These are phyloP conservation scores for Akanthomyces dipterigenus DNA, from an alignment of 2,329 filamentous ascomycete genomes.

Conservation along the genomic window DNA sequence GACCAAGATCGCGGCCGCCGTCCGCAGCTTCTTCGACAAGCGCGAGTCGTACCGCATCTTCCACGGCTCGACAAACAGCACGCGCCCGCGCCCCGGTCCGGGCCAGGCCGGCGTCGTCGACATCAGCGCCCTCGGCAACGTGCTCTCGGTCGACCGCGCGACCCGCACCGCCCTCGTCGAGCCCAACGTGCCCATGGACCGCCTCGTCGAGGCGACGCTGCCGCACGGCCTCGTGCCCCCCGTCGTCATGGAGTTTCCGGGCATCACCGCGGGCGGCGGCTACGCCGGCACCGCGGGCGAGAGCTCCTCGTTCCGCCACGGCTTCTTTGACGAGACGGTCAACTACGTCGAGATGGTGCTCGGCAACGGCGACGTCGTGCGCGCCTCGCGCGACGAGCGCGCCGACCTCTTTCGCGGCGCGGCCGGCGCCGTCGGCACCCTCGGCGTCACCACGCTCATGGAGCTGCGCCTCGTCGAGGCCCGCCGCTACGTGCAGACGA, in stretches of 20 bases:
- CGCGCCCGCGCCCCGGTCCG: constrained; percentile 41
- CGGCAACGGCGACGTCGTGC: constrained; percentile 57
- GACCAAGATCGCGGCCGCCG: constrained; percentile 38
- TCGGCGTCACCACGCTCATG: constrained; percentile 61
- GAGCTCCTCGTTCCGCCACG: constrained; percentile 62
- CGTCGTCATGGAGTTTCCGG: constrained; percentile 71
- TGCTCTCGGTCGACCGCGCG: constrained; percentile 54
- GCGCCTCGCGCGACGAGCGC: constrained; percentile 35
- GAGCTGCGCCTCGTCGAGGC: constrained; percentile 58
- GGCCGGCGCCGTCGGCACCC: constrained; percentile 59
- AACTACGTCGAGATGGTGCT: constrained; percentile 62
- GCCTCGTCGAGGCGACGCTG: constrained; percentile 58
- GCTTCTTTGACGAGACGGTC: constrained; percentile 63
- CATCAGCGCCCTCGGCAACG: constrained; percentile 56
- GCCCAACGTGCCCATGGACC: constrained; percentile 71
- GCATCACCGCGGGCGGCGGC: constrained; percentile 66
- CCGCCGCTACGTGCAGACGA: constrained; percentile 53
- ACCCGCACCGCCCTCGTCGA: constrained; percentile 59
- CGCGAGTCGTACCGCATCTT: constrained; percentile 62
- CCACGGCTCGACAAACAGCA: constrained; percentile 73
- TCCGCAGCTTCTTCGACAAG: constrained; percentile 41
- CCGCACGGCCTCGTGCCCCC: constrained; percentile 60
- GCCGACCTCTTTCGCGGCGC: constrained; percentile 59
- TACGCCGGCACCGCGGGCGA: constrained; percentile 67
- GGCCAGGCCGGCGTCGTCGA: constrained; percentile 41